Conservation (phyloP, 2,329 filamentous ascomycete genomes). For the Emericellopsis cladophorae region DNA sequence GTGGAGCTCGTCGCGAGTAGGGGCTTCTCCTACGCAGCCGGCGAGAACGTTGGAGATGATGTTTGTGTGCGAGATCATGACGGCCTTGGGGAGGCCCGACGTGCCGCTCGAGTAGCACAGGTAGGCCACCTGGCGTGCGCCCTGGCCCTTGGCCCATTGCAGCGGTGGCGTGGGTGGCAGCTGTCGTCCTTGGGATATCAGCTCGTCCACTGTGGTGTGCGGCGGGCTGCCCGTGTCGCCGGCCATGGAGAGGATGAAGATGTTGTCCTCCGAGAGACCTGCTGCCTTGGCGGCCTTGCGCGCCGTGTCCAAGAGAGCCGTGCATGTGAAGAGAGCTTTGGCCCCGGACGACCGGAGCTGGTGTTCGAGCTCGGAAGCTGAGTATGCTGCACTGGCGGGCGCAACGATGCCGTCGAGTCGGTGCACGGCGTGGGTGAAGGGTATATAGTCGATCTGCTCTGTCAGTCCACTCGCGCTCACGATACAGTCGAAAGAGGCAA, state of each 20-base stretch:
- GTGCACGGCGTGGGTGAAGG: slow-evolving; percentile 62
- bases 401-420: slow-evolving; percentile 61
- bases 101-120: slow-evolving; percentile 74
- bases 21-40: slow-evolving; percentile 30
- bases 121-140: slow-evolving; percentile 56
- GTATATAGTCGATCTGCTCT: slow-evolving; percentile 57
- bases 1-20: slow-evolving; percentile 26
- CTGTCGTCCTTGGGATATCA: slow-evolving; percentile 47
- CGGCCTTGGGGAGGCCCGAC: slow-evolving; percentile 72
- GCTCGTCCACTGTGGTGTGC: slow-evolving; percentile 53
- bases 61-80: slow-evolving; percentile 71
- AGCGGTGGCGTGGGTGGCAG: slow-evolving; percentile 40
- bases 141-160: slow-evolving; percentile 51
- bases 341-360: slow-evolving; percentile 59
- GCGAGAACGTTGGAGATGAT: slow-evolving; percentile 68
- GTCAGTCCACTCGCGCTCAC: no score
- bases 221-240: slow-evolving; percentile 33
- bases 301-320: slow-evolving; percentile 51
- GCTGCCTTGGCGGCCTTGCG: slow-evolving; percentile 50
- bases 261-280: slow-evolving; percentile 48
- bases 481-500: neutral
- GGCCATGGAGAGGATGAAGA: slow-evolving; percentile 60
- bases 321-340: slow-evolving; percentile 59
- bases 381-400: slow-evolving; percentile 66
- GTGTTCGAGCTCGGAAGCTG: slow-evolving; percentile 54